These are phyloP conservation scores for Mycena citricolor DNA, from an alignment of 1,284 basidiomycete species.

Conservation along the genomic window DNA sequence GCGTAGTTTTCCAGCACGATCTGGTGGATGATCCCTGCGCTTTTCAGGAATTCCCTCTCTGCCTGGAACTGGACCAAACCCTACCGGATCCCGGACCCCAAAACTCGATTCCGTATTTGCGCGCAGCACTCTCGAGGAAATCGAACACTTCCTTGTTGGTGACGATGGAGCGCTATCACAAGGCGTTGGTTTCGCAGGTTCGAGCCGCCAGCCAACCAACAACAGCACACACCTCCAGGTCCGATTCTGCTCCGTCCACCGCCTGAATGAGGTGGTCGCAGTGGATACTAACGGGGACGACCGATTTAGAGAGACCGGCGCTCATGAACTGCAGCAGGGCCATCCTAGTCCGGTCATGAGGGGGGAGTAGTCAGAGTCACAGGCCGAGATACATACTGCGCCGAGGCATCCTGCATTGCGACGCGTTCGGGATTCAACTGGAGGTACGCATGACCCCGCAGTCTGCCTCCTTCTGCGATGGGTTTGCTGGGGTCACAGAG, in stretches of 20 bases:
- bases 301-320: constrained; percentile 82
- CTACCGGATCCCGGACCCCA: constrained; percentile 91
- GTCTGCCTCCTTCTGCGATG: constrained; percentile 63
- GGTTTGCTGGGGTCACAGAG: constrained; percentile 72
- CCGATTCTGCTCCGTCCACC: constrained; percentile 77
- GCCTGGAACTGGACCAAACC: background rate
- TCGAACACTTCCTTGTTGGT: constrained; percentile 98
- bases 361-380: no score
- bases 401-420: constrained; percentile 99
- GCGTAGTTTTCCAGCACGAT: constrained; percentile 99
- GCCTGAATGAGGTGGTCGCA: constrained; percentile 98
- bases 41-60: background rate
- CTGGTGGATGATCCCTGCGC: constrained; percentile 81
- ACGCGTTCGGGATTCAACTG: constrained; percentile 92
- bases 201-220: constrained; percentile 2
- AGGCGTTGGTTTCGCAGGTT: constrained; percentile 11
- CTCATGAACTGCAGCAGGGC: constrained; percentile 98
- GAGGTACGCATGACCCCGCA: constrained; percentile 88
- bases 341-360: constrained; percentile 61
- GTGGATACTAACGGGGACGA: constrained; percentile 88
- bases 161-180: constrained; percentile 72
- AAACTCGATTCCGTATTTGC: constrained; percentile 94
- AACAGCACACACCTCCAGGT: constrained; percentile 62
- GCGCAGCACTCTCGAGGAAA: constrained; percentile 92
- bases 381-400: constrained; percentile 81